Conservation (phyloP, 495 filamentous ascomycete species). For the Oidiodendron maius region DNA sequence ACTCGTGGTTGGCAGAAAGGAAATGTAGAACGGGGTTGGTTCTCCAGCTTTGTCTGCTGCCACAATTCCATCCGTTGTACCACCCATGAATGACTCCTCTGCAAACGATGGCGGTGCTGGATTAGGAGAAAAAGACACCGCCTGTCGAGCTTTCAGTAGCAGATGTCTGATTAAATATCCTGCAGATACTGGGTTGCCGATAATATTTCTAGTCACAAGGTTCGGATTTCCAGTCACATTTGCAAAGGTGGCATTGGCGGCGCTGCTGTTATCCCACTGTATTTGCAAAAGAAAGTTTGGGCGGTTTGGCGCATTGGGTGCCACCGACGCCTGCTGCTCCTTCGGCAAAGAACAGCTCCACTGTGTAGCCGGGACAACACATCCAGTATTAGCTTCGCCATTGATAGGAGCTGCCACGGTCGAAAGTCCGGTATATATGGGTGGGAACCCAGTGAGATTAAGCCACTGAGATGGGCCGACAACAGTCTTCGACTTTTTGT, state of each 20-base stretch:
- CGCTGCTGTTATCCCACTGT: conserved; percentile 66
- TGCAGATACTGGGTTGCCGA: conserved; percentile 29
- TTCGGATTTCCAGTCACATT: conserved; percentile 20
- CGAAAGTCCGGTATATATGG: conserved; percentile 75
- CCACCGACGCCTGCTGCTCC: conserved; percentile 55
- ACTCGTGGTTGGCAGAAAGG: conserved; percentile 29
- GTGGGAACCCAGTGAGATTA: conserved; percentile 79
- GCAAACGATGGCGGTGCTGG: conserved; percentile 58
- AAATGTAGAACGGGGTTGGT: conserved; percentile 64
- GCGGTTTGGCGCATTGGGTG: conserved; percentile 54
- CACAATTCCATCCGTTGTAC: conserved; percentile 67
- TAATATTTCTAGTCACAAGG: conserved; percentile 8
- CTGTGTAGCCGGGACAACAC: conserved; percentile 59
- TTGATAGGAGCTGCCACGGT: conserved; percentile 66
- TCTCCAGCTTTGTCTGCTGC: conserved; percentile 58
- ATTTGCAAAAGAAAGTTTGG: conserved; percentile 79
- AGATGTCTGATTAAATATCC: conserved; percentile 23
- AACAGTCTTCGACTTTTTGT: conserved; percentile 30
- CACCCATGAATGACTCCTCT: conserved; percentile 74
- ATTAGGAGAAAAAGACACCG: conserved; percentile 42
- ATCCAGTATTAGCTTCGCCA: conserved; percentile 50
- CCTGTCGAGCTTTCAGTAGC: conserved; percentile 22
- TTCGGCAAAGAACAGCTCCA: conserved; percentile 84
- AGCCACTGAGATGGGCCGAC: conserved; percentile 58
- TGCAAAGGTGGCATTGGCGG: conserved; percentile 25